These are phyloP conservation scores for Paramyrothecium sp. DNA, from an alignment of 2,329 filamentous ascomycete species.

Conservation along the genomic window DNA sequence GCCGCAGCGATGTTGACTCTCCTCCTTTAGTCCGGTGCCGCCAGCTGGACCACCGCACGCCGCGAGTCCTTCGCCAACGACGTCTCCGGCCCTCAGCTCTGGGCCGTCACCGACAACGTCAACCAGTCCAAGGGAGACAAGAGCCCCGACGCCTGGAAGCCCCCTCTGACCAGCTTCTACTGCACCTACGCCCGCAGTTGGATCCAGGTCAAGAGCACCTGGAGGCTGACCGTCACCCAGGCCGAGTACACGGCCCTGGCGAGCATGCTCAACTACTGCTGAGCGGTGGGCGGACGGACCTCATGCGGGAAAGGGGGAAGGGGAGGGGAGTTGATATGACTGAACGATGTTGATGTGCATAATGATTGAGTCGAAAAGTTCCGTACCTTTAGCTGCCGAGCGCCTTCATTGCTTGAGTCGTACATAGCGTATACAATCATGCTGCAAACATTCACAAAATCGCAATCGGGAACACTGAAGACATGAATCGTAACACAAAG, in stretches of 20 bases:
- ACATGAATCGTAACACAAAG: background rate
- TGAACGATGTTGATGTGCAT: background rate
- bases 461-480: background rate
- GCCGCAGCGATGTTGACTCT: constrained; percentile 6
- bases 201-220: constrained; percentile 76
- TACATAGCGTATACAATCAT: too few relatives aligned
- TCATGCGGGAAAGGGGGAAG: background rate
- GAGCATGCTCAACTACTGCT: constrained; percentile 34
- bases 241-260: constrained; percentile 69
- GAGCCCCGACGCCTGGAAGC: constrained; percentile 76
- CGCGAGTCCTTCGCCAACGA: constrained; percentile 76
- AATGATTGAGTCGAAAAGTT: background rate
- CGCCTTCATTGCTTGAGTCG: background rate
- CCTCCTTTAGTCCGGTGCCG: constrained; percentile 61
- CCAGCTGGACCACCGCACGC: constrained; percentile 65
- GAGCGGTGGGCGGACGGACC: too few relatives aligned
- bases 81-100: constrained; percentile 70
- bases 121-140: constrained; percentile 74
- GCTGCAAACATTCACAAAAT: background rate
- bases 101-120: constrained; percentile 75
- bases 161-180: constrained; percentile 64
- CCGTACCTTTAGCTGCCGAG: background rate
- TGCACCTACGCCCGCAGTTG: constrained; percentile 78
- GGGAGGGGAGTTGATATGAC: background rate
- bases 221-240: constrained; percentile 64